Evolutionary conservation across 2,329 filamentous ascomycete species (phyloP), one percentile per base, ranked within the genome.

Genomic region (Monosporascus sp.): DNA sequence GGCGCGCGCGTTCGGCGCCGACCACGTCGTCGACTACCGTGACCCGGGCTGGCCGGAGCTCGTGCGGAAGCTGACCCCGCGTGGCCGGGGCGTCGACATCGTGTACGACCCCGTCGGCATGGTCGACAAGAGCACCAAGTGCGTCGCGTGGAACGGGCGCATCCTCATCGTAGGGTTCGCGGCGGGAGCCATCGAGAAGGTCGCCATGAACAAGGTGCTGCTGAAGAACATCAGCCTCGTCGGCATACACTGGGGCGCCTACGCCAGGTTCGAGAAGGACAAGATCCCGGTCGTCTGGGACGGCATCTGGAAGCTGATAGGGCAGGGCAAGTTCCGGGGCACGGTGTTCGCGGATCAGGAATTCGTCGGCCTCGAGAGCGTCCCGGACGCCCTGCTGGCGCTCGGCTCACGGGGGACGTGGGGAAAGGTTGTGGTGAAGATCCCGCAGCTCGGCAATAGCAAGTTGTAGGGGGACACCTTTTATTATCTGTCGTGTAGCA

Each of bases 41-140:
- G 78, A 87, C 57, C 67, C 77, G 2, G 74, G 77, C 51, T 86
- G 87, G 78, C 80, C 82, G n/a, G 75, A 77, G 2, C 70, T 84
- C 56, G 90, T 97, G 48, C 89, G 89, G 74, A 84, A 82, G 61
- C 71, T 97, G 54, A 93, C 88, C 5, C 89, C 89, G 0, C 82
- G 84, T 57, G 81, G 81, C 1, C 71, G 75, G 45, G 83, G 91
- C 11, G 92, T 96, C 18, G 92, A 97, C 71, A 90, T 97, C 50
- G 92, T 97, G 22, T 97, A 90, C 74, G 93, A 97, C 70, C 91
- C 93, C 14, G 93, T 97, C 1, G 93, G 93, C 1, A 74, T 97
- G 67, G 89, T 97, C 49, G 90, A 95, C 60, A 81, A 85, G 67
- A 90, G 86, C 61, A 89, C 92, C 61, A 96, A 96, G 73, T 97